Percentiles rank a stretch among this genome's conserved stretches.
Conservation (phyloP, 345 rosid genomes). For the Cardamine chenopodiifolia region DNA sequence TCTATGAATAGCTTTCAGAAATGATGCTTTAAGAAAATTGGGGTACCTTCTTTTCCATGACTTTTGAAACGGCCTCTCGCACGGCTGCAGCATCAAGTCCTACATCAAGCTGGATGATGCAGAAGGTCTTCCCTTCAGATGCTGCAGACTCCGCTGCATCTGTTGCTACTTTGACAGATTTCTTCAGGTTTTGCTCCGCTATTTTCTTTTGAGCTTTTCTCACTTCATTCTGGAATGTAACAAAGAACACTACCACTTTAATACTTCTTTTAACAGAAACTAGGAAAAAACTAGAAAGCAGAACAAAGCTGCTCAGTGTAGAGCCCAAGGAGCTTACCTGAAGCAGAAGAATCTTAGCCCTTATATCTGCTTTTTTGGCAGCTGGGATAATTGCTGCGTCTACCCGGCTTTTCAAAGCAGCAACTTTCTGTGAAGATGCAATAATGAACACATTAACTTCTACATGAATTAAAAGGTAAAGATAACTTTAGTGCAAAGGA, state of each 20-base stretch:
- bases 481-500: neutral
- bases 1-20: neutral
- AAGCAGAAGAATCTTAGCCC: constrained; percentile 67
- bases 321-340: constrained; percentile 56
- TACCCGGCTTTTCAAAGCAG: constrained; percentile 73
- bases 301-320: neutral
- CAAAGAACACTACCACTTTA: neutral
- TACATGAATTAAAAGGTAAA: neutral
- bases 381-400: constrained; percentile 82
- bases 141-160: constrained; percentile 71
- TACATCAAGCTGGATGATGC: constrained; percentile 72
- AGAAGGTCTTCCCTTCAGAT: constrained; percentile 72
- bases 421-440: constrained; percentile 61
- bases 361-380: constrained; percentile 80
- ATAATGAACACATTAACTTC: constrained; percentile 18
- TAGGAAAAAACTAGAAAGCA: neutral
- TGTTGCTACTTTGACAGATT: constrained; percentile 65
- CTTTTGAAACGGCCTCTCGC: constrained; percentile 91
- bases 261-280: neutral
- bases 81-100: constrained; percentile 93
- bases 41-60: constrained; percentile 66
- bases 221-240: constrained; percentile 58
- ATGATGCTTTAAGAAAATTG: neutral
- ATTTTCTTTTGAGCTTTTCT: constrained; percentile 84
- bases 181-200: constrained; percentile 78